Evolutionary conservation across 805 yeast species (phyloP).

Genomic region (Wickerhamiella azyma): DNA sequence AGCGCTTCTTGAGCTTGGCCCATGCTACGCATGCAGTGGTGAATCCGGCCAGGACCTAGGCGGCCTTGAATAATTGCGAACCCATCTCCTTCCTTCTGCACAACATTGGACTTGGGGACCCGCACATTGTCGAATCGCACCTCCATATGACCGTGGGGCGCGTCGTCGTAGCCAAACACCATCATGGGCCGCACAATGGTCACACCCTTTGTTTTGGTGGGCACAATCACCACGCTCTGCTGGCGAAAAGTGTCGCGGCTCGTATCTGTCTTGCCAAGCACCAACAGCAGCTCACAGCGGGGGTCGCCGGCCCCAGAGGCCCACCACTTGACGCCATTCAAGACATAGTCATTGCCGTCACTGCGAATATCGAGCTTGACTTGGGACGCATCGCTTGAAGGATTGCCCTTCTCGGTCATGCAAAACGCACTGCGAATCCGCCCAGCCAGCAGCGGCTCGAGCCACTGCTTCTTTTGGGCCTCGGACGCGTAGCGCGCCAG

Average conservation of each 20-base stretch:
- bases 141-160: constrained; percentile 62
- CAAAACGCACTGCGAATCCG: constrained; percentile 45
- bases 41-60: constrained; percentile 57
- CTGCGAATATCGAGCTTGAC: constrained; percentile 35
- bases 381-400: constrained; percentile 51
- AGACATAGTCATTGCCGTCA: constrained; percentile 33
- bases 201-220: constrained; percentile 39
- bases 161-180: constrained; percentile 51
- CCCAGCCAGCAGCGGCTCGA: constrained; percentile 41
- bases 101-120: constrained; percentile 33
- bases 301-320: constrained; percentile 63
- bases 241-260: constrained; percentile 31
- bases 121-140: constrained; percentile 37
- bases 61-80: constrained; percentile 51
- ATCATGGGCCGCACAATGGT: constrained; percentile 36
- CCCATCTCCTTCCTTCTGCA: constrained; percentile 41
- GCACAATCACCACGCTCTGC: constrained; percentile 45
- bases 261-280: constrained; percentile 35
- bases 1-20: constrained; percentile 50
- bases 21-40: constrained; percentile 52
- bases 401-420: constrained; percentile 50
- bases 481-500: constrained; percentile 29
- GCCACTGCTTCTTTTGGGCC: constrained; percentile 35
- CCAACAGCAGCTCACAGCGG: constrained; percentile 39
- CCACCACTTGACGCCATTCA: constrained; percentile 57